Conservation (phyloP, 371 early-diverging fungal genomes). For the Hamiltosporidium magnivora region DNA sequence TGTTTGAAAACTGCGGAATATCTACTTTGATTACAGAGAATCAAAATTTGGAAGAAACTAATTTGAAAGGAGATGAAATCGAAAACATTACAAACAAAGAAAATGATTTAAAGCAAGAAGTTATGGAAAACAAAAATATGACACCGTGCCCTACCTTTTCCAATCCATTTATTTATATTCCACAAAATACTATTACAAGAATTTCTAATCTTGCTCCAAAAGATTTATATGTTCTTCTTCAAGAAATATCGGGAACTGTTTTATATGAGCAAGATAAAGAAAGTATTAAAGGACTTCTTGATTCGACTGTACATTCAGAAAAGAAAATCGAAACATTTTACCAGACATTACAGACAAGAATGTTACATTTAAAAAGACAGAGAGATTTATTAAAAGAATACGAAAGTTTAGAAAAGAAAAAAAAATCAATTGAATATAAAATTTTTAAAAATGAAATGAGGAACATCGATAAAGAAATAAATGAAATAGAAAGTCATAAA, state of each 20-base stretch:
- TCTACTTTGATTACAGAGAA: slow-evolving; percentile 27
- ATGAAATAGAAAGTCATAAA: slow-evolving; percentile 8
- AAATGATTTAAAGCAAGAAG: too few species aligned
- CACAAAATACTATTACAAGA: slow-evolving; percentile 42
- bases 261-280: slow-evolving; percentile 47
- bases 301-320: slow-evolving; percentile 31
- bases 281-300: slow-evolving; percentile 16
- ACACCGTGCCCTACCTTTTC: too few species aligned
- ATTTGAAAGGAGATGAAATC: too few species aligned
- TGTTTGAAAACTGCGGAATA: slow-evolving; percentile 43
- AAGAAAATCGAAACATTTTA: slow-evolving; percentile 30
- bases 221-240: slow-evolving; percentile 32
- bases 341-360: slow-evolving; percentile 31
- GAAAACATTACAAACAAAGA: too few species aligned
- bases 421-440: slow-evolving; percentile 31
- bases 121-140: too few species aligned
- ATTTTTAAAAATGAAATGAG: slow-evolving; percentile 40
- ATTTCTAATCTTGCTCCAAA: slow-evolving; percentile 22
- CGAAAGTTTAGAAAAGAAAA: slow-evolving; percentile 30
- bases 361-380: slow-evolving; percentile 20
- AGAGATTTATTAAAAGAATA: slow-evolving; percentile 10
- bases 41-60: too few species aligned
- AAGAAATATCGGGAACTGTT: slow-evolving; percentile 43
- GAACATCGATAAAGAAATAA: slow-evolving; percentile 33
- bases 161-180: not conserved